Conservation (phyloP, 768 basidiomycete genomes). For the Hortiboletus campestris region DNA sequence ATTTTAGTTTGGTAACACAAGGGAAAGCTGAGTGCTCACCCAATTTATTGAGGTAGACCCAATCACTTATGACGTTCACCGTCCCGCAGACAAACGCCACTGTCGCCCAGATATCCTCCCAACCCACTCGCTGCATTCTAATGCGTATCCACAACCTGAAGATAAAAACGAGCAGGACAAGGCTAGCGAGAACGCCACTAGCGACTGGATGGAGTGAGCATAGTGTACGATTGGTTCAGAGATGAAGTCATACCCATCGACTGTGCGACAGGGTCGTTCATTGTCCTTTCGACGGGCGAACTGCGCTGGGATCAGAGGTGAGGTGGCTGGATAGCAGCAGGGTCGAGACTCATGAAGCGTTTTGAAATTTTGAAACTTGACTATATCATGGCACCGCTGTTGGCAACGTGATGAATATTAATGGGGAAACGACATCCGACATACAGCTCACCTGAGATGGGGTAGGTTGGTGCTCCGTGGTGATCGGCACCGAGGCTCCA, state of each 20-base stretch:
- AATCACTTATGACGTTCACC: not conserved
- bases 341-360: not conserved
- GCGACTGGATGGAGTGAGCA: slow-evolving; percentile 3
- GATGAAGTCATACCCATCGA: not conserved
- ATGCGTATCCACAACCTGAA: slow-evolving; percentile 23
- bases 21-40: slow-evolving; percentile 2
- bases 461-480: not conserved
- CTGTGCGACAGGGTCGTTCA: not conserved
- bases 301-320: not conserved
- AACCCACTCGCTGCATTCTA: slow-evolving; percentile 16
- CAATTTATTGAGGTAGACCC: slow-evolving; percentile 3
- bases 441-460: not conserved
- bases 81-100: slow-evolving; percentile 15
- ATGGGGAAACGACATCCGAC: not conserved
- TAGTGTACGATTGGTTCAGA: not conserved
- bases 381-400: not conserved
- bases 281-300: not conserved
- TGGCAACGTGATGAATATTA: not conserved
- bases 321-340: not conserved
- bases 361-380: not conserved
- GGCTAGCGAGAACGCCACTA: not conserved
- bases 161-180: slow-evolving; percentile 10
- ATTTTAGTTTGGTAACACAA: not conserved
- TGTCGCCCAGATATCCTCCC: slow-evolving; percentile 22
- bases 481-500: not conserved